A percentile compares a stretch with the other conserved stretches of the same genome.
Evolutionary conservation across 768 basidiomycete species (phyloP).

Genomic region (Boletellus emodensis): DNA sequence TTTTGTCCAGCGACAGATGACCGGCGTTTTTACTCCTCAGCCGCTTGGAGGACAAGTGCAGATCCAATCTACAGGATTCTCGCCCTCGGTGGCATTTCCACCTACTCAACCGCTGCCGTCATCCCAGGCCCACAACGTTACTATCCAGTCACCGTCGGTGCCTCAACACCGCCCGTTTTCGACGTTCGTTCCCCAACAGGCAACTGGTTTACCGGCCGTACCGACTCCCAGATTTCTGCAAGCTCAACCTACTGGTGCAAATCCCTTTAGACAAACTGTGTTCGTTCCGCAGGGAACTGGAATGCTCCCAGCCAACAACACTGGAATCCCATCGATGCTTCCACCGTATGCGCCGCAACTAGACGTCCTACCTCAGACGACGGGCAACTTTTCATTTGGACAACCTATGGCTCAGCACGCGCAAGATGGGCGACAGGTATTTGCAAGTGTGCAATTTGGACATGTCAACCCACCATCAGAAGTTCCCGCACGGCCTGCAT

Average conservation of each 20-base stretch:
- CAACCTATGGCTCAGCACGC: constrained; percentile 8
- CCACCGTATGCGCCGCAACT: constrained; percentile 7
- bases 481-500: constrained; percentile 59
- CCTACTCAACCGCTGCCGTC: constrained; percentile 7
- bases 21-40: constrained; percentile 42
- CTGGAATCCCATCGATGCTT: constrained; percentile 15
- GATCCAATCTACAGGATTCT: constrained; percentile 57
- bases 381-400: neutral
- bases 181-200: constrained; percentile 53
- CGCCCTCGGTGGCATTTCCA: constrained; percentile 38
- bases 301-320: constrained; percentile 42
- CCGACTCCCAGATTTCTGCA: constrained; percentile 51
- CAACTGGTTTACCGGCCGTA: constrained; percentile 39
- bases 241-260: constrained; percentile 54
- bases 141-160: constrained; percentile 34
- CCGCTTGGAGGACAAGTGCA: constrained; percentile 42
- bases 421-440: constrained; percentile 2
- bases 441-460: constrained; percentile 5
- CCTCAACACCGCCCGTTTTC: constrained; percentile 53
- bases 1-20: constrained; percentile 61
- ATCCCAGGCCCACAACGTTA: constrained; percentile 17
- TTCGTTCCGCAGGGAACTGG: constrained; percentile 63
- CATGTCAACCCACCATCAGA: constrained; percentile 9
- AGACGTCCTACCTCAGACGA: constrained; percentile 9
- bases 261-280: constrained; percentile 84